Evolutionary conservation across 2,329 filamentous ascomycete species (phyloP).

Genomic region (Oidium heveae): DNA sequence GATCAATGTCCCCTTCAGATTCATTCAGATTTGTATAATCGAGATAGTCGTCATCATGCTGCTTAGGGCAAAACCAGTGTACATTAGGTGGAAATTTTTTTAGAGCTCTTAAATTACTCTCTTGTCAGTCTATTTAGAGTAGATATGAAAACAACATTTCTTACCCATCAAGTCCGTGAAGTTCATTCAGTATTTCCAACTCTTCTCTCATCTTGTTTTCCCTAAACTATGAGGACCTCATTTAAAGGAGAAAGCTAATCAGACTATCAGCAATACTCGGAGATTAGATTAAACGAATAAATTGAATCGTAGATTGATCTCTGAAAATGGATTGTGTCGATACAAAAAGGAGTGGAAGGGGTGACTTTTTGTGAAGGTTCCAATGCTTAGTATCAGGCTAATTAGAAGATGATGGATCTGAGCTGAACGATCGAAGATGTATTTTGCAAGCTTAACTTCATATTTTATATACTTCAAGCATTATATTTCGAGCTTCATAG

Average conservation of each 20-base stretch:
- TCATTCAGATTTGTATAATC: constrained; percentile 32
- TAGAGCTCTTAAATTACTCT: constrained; percentile 7
- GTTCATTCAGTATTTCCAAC: constrained; percentile 13
- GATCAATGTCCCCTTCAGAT: constrained; percentile 22
- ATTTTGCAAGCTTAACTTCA: too few species aligned
- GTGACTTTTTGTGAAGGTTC: too few species aligned
- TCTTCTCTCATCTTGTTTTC: constrained; percentile 8
- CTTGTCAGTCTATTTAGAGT: constrained; percentile 1
- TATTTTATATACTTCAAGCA: too few species aligned
- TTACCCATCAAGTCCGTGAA: constrained; percentile 12
- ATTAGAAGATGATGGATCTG: too few species aligned
- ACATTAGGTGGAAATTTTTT: constrained; percentile 16
- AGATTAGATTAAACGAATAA: too few species aligned
- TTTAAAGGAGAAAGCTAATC: background rate
- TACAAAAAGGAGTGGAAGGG: too few species aligned
- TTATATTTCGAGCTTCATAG: too few species aligned
- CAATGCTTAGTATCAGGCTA: too few species aligned
- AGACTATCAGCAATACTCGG: too few species aligned
- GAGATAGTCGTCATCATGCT: constrained; percentile 33
- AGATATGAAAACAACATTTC: background rate
- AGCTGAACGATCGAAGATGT: too few species aligned
- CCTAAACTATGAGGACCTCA: background rate
- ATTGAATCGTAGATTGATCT: too few species aligned
- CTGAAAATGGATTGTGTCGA: too few species aligned
- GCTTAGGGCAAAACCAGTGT: constrained; percentile 44